These are phyloP conservation scores for Rhodotorula sp. DNA, from an alignment of 1,284 basidiomycete species.

Conservation along the genomic window DNA sequence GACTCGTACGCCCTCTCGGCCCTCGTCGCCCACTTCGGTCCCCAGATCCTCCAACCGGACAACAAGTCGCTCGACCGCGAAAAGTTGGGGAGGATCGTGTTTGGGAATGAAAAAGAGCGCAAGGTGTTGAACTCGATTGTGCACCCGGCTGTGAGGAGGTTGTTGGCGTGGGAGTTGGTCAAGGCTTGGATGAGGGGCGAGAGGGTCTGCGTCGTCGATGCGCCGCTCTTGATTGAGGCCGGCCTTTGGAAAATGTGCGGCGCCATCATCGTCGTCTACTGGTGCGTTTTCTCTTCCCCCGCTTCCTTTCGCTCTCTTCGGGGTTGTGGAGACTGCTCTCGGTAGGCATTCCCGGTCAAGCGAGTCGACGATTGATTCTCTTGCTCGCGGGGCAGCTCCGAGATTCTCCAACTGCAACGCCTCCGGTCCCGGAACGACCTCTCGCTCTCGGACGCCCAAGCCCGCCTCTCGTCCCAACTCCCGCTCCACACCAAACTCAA, in stretches of 20 bases:
- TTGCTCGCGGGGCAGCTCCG: slow-evolving; percentile 56
- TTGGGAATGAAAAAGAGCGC: slow-evolving; percentile 71
- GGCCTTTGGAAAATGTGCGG: slow-evolving; percentile 83
- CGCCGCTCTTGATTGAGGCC: slow-evolving; percentile 90
- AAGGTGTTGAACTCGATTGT: slow-evolving; percentile 78
- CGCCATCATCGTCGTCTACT: slow-evolving; percentile 82
- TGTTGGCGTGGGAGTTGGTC: slow-evolving; percentile 61
- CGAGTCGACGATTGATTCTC: not conserved
- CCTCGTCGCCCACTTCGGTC: slow-evolving; percentile 73
- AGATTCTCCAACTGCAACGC: slow-evolving; percentile 73
- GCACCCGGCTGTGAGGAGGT: slow-evolving; percentile 75
- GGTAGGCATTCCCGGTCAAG: too few species aligned
- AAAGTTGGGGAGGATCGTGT: slow-evolving; percentile 80
- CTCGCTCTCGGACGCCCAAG: slow-evolving; percentile 58
- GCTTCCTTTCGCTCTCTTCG: too few species aligned
- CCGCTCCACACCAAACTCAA: slow-evolving; percentile 73
- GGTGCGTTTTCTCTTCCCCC: slow-evolving; percentile 56
- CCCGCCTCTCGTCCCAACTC: slow-evolving; percentile 77
- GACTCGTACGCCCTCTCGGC: slow-evolving; percentile 70
- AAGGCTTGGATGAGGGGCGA: slow-evolving; percentile 74
- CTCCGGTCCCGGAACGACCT: slow-evolving; percentile 57
- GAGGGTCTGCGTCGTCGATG: slow-evolving; percentile 79
- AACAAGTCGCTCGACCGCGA: slow-evolving; percentile 71
- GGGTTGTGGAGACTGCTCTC: not conserved
- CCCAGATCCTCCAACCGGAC: slow-evolving; percentile 63